These are phyloP conservation scores for Saturnispora dispora DNA, from an alignment of 805 yeast species.

Conservation along the genomic window DNA sequence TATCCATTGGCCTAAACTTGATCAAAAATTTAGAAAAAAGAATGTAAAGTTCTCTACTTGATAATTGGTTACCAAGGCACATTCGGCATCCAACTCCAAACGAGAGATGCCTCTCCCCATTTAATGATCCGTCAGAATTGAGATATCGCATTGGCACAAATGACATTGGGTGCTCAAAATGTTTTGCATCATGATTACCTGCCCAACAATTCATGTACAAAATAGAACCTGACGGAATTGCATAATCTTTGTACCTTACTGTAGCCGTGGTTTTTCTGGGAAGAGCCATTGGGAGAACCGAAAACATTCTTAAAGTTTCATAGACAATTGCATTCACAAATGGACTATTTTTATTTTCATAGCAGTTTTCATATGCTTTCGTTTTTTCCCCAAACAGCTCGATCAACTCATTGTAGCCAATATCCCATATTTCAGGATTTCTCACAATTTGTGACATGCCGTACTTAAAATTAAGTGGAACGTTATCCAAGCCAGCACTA, in stretches of 20 bases:
- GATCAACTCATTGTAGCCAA: conserved; percentile 35
- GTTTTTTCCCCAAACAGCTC: conserved; percentile 22
- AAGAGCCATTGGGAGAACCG: conserved; percentile 58
- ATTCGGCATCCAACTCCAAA: conserved; percentile 67
- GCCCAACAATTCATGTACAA: conserved; percentile 61
- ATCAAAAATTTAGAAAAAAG: conserved; percentile 45
- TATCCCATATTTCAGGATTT: conserved; percentile 33
- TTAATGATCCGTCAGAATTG: conserved; percentile 12
- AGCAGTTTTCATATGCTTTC: conserved; percentile 21
- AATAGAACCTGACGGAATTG: conserved; percentile 48
- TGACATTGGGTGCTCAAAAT: conserved; percentile 35
- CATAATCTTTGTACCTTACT: conserved; percentile 31
- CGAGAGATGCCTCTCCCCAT: conserved; percentile 34
- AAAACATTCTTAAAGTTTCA: conserved; percentile 53
- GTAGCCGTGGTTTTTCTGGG: conserved; percentile 53
- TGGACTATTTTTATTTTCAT: conserved; percentile 29
- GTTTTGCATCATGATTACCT: conserved; percentile 52
- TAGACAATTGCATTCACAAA: conserved; percentile 49
- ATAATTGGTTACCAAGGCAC: conserved; percentile 64
- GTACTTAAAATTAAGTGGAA: conserved; percentile 54
- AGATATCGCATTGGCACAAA: conserved; percentile 51
- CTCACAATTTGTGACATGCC: conserved; percentile 44
- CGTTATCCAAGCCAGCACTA: conserved; percentile 71
- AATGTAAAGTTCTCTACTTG: conserved; percentile 55
- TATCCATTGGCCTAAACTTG: conserved; percentile 23